A percentile compares a stretch with the other conserved stretches of the same genome.
These are phyloP conservation scores for Sindora glabra DNA, from an alignment of 306 rosid species.

Conservation along the genomic window DNA sequence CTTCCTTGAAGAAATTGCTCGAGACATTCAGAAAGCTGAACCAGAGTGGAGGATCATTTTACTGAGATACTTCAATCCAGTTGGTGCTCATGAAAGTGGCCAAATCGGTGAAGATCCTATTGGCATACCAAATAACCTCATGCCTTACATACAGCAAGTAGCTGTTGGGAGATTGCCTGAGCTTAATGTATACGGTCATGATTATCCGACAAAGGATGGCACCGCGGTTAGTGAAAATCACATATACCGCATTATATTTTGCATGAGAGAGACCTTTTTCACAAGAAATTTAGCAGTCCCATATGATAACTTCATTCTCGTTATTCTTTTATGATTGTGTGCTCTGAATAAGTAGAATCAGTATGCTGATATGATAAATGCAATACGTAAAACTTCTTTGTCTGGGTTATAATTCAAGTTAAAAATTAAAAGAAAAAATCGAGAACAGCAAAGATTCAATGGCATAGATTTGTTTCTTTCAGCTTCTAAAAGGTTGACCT, in stretches of 20 bases:
- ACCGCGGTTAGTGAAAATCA: too few species aligned
- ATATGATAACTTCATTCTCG: too few species aligned
- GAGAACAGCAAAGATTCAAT: too few species aligned
- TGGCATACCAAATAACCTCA: slow-evolving; percentile 75
- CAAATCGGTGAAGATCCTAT: slow-evolving; percentile 92
- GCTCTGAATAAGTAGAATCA: too few species aligned
- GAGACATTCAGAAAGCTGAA: slow-evolving; percentile 61
- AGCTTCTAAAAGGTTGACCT: neutral
- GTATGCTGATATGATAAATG: too few species aligned
- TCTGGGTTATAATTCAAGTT: too few species aligned
- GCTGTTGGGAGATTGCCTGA: slow-evolving; percentile 69
- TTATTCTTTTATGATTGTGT: too few species aligned
- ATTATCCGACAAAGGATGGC: slow-evolving; percentile 78
- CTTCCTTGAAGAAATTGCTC: slow-evolving; percentile 58
- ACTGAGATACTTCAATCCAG: slow-evolving; percentile 78
- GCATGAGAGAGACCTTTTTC: neutral
- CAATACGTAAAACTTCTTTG: too few species aligned
- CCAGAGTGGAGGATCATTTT: slow-evolving; percentile 60
- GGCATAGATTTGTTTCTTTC: neutral
- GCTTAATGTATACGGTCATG: slow-evolving; percentile 68
- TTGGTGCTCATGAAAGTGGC: slow-evolving; percentile 93
- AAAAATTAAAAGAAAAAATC: too few species aligned
- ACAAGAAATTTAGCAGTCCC: neutral
- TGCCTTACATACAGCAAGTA: slow-evolving; percentile 82
- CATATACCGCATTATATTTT: slow-evolving; percentile 2